These are phyloP conservation scores for Jacaranda mimosifolia DNA, from an alignment of 257 asterid genomes.

Conservation along the genomic window DNA sequence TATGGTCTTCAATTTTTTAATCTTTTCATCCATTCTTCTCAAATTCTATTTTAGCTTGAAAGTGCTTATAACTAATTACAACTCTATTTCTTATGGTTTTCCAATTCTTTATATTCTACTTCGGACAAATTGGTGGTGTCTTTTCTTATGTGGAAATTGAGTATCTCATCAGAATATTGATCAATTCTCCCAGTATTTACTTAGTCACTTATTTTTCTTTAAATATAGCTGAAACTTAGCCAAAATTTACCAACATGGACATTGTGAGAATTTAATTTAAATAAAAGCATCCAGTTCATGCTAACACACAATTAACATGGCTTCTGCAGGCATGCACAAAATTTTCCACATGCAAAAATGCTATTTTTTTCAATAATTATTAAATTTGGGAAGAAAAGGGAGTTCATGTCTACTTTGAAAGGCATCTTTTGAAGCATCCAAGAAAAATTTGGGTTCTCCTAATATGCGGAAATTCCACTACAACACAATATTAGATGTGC, in stretches of 20 bases:
- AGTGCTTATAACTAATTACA: conserved; percentile 19
- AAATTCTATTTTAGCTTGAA: not conserved
- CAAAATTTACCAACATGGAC: conserved; percentile 8
- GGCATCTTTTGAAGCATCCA: conserved; percentile 74
- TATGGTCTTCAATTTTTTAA: not conserved
- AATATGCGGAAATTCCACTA: too few species aligned
- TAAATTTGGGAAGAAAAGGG: conserved; percentile 86
- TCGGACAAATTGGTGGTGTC: not conserved
- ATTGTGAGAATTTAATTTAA: not conserved
- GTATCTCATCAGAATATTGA: conserved; percentile 17
- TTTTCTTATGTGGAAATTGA: conserved; percentile 11
- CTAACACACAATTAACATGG: conserved; percentile 24
- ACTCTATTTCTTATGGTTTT: conserved; percentile 10
- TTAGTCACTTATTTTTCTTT: not conserved
- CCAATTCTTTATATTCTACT: conserved; percentile 4
- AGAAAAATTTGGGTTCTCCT: conserved; percentile 57
- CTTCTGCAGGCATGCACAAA: conserved; percentile 72
- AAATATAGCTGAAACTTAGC: not conserved
- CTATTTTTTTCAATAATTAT: conserved; percentile 72
- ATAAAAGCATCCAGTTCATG: not conserved
- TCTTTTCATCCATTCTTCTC: conserved; percentile 11
- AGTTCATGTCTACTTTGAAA: conserved; percentile 67
- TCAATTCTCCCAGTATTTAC: not conserved
- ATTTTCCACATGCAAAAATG: conserved; percentile 59
- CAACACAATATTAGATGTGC: conserved; percentile 89